Base-by-base conservation (phyloP, 257 asterid species). In the Solanum habrochaites region DNA sequence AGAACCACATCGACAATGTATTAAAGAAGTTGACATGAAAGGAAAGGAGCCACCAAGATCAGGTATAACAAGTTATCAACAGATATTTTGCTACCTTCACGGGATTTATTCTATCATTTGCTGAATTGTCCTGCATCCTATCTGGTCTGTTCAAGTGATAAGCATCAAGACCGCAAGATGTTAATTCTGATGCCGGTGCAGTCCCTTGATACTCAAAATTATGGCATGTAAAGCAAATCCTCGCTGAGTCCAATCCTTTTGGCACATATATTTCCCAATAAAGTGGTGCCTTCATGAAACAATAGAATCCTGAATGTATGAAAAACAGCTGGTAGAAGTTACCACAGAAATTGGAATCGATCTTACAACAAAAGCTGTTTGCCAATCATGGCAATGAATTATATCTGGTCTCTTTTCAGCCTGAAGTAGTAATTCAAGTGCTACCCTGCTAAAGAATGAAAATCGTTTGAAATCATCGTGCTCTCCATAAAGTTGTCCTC, bases 321-420 rank as follows among this genome's bases (percentile, higher is more conserved):
- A 86, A 37, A 31, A 86, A 85, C 81, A 58, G 70, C 83, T 83
- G 43, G 21, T 13, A 81, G 39, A 75, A 13, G 75, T 88, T 77
- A 56, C 67, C 66, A 83, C 71, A 49, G 80, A 86, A 75, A 85
- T 43, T 12, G 82, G 71, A 88, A 86, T 75, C 11, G 78, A 84
- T 78, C 97, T 16, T 95, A 97, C 99, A 85, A 96, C 93, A 88
- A 97, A 97, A 85, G 98, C 95, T 88, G 99, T 97, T 91, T 97
- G 99, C 99, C 99, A 97, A 91, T 97, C 99, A 93, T 97, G 99
- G 89, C 98, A 95, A 87, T 97, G 99, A 87, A 97, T 95, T 67
- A 97, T 94, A 86, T 95, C 98, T 0, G 99, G 99, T 88, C 90
- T 94, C 91, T 97, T 97, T 84, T 96, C 99, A 90, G 96, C 94